These are phyloP conservation scores for Gilbertella persicaria DNA, from an alignment of 371 early-diverging fungal genomes.

Conservation along the genomic window DNA sequence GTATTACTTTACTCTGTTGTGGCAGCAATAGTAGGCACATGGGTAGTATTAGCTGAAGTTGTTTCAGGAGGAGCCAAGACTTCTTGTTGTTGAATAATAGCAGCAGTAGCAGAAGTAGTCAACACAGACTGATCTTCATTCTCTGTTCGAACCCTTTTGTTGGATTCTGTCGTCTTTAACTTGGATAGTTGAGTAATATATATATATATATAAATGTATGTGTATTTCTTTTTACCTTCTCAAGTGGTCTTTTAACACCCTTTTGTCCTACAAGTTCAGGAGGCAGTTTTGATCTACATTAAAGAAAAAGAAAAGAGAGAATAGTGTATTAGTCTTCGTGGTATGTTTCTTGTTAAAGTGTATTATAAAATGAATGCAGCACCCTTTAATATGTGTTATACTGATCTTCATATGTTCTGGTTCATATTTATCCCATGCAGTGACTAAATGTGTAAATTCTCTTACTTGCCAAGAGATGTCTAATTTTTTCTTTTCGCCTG, in stretches of 20 bases:
- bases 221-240: constrained; percentile 20
- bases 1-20: background rate
- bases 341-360: background rate
- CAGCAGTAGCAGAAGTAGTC: background rate
- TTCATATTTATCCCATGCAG: constrained; percentile 79
- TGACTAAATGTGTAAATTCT: constrained; percentile 82
- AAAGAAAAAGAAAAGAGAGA: constrained; percentile 3
- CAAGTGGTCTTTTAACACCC: constrained; percentile 40
- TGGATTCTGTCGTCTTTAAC: background rate
- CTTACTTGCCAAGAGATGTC: constrained; percentile 78
- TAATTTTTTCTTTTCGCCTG: constrained; percentile 55
- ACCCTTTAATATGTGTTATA: constrained; percentile 76
- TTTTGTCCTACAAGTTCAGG: constrained; percentile 46
- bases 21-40: background rate
- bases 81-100: background rate
- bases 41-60: background rate
- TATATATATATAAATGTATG: background rate
- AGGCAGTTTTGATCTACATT: constrained; percentile 43
- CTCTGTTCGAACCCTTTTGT: background rate
- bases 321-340: constrained; percentile 6
- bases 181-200: background rate
- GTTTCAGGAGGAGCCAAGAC: background rate
- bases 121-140: background rate
- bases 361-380: constrained; percentile 15
- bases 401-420: constrained; percentile 69